phyloP scores from a whole-genome alignment of 2,329 filamentous ascomycete species.

The Trichoderma breve region DNA sequence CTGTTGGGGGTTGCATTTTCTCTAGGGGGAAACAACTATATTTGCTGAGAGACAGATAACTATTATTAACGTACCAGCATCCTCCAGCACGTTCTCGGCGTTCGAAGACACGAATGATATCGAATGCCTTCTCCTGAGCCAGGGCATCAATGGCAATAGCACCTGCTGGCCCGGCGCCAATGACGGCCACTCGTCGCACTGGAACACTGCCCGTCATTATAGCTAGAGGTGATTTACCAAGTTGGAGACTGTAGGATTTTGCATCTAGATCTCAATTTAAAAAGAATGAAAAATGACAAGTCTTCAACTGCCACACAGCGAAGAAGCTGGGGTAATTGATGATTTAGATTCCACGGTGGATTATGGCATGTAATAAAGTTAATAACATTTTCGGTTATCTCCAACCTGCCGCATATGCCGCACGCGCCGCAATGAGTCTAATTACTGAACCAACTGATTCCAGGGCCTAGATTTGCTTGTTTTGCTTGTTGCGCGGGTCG shows the following conservation, averaged over 20 bases:
- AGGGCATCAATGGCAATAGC: conserved; percentile 61
- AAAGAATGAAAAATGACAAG: neutral
- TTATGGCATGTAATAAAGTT: neutral
- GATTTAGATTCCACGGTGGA: neutral
- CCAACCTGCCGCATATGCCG: neutral
- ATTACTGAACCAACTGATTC: neutral
- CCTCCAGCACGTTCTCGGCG: conserved; percentile 58
- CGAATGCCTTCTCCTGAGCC: conserved; percentile 56
- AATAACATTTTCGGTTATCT: neutral
- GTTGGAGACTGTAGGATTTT: neutral
- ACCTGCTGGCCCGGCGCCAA: conserved; percentile 60
- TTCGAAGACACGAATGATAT: conserved; percentile 61
- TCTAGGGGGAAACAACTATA: neutral
- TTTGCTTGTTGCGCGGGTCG: neutral
- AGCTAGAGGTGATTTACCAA: neutral
- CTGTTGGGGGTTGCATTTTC: neutral
- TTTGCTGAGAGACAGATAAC: neutral
- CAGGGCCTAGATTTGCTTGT: neutral
- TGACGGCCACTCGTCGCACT: conserved; percentile 51
- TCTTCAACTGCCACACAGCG: neutral
- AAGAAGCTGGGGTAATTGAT: neutral
- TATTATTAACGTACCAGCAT: conserved; percentile 50
- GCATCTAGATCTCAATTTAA: neutral
- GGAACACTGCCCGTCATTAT: conserved; percentile 19
- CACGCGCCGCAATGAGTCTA: neutral